These are phyloP conservation scores for Rhexocercosporidium sp. DNA, from an alignment of 2,329 filamentous ascomycete species.

Conservation along the genomic window DNA sequence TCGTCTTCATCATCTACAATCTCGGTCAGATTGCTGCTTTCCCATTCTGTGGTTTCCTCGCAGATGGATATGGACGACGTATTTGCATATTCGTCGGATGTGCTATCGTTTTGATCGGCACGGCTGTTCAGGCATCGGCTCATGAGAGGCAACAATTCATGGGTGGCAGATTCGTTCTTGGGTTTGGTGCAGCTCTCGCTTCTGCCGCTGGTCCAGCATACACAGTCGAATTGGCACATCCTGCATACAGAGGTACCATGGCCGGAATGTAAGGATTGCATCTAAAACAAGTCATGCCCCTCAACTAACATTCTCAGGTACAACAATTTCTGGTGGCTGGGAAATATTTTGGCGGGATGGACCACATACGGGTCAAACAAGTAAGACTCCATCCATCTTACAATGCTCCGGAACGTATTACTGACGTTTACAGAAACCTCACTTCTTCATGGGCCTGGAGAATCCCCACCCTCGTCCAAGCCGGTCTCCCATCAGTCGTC, in stretches of 20 bases:
- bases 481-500: slow-evolving; percentile 52
- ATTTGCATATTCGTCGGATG: slow-evolving; percentile 62
- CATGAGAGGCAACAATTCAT: slow-evolving; percentile 57
- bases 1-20: slow-evolving; percentile 55
- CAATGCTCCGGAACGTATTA: not conserved
- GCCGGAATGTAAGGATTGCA: slow-evolving; percentile 54
- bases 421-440: slow-evolving; percentile 44
- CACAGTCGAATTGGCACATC: slow-evolving; percentile 66
- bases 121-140: slow-evolving; percentile 55
- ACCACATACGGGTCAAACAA: slow-evolving; percentile 52
- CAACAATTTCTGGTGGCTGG: slow-evolving; percentile 53
- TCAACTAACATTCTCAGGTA: slow-evolving; percentile 29
- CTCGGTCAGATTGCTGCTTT: slow-evolving; percentile 56
- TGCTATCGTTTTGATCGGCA: slow-evolving; percentile 56
- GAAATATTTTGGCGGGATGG: slow-evolving; percentile 60
- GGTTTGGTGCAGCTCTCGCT: slow-evolving; percentile 63
- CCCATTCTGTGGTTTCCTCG: slow-evolving; percentile 56
- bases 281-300: too few species aligned
- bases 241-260: slow-evolving; percentile 64
- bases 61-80: slow-evolving; percentile 58
- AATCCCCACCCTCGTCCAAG: slow-evolving; percentile 60
- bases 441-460: slow-evolving; percentile 59
- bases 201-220: slow-evolving; percentile 67
- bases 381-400: slow-evolving; percentile 33
- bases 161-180: slow-evolving; percentile 58